Conservation (phyloP, 2,329 filamentous ascomycete species). For the Arthrobotrys sphaeroides region DNA sequence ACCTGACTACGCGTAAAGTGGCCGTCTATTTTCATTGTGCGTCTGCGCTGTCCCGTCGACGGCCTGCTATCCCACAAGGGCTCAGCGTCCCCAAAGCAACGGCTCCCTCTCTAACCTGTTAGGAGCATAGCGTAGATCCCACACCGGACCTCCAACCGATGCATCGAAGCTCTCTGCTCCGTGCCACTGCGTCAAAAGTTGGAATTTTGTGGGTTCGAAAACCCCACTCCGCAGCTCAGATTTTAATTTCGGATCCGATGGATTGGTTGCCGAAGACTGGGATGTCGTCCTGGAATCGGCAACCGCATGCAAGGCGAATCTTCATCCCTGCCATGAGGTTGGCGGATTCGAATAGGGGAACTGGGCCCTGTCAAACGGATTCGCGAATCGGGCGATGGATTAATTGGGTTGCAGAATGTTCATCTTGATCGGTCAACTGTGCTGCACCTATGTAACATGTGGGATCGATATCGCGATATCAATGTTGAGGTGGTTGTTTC, state of each 20-base stretch:
- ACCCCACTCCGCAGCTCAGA: neutral
- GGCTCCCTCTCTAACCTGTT: neutral
- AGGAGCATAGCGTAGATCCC: neutral
- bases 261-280: slow-evolving; percentile 2
- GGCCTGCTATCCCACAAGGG: neutral
- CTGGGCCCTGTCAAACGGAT: too few species aligned
- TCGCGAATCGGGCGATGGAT: too few species aligned
- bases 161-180: neutral
- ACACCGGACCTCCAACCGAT: too few species aligned
- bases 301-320: neutral
- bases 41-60: neutral
- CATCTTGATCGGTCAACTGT: too few species aligned
- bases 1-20: slow-evolving; percentile 10
- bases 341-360: too few species aligned
- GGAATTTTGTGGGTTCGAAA: neutral
- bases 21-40: too few species aligned
- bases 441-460: too few species aligned
- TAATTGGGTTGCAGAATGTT: too few species aligned
- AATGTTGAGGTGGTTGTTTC: too few species aligned
- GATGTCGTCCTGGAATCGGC: neutral
- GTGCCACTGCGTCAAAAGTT: neutral
- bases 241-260: slow-evolving; percentile 16
- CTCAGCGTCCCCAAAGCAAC: neutral
- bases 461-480: too few species aligned
- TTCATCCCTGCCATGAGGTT: neutral